These are phyloP conservation scores for Oryza australiensis DNA, from an alignment of 176 grass and related monocot species.

Conservation along the genomic window DNA sequence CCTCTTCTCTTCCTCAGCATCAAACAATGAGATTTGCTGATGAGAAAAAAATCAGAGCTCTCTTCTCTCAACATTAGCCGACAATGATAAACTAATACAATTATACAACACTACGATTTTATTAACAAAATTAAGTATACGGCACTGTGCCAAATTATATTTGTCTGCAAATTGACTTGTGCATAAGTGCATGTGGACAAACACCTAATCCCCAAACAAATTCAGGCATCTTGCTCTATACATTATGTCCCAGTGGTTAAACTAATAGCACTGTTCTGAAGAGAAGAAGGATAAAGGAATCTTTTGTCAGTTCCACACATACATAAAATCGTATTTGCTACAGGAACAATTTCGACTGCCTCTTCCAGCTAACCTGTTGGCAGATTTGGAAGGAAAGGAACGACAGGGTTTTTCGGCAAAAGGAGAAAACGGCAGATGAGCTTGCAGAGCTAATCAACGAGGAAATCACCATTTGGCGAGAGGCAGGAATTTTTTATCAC, in stretches of 20 bases:
- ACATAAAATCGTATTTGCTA: not conserved
- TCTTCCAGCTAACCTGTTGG: no score
- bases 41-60: slow-evolving; percentile 18
- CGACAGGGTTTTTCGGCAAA: no score
- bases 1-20: slow-evolving; percentile 18
- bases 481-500: no score
- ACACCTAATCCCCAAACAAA: slow-evolving; percentile 48
- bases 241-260: slow-evolving; percentile 33
- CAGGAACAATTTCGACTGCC: no score
- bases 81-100: slow-evolving; percentile 37
- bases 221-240: slow-evolving; percentile 46
- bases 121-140: not conserved
- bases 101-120: not conserved
- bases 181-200: slow-evolving; percentile 54
- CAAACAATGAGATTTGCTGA: slow-evolving; percentile 49
- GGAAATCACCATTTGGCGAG: no score
- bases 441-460: no score
- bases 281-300: slow-evolving; percentile 37
- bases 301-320: slow-evolving; percentile 36
- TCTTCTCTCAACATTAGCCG: slow-evolving; percentile 31
- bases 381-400: no score
- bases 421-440: no score
- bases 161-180: slow-evolving; percentile 46
- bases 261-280: slow-evolving; percentile 30
- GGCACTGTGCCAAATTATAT: slow-evolving; percentile 6